Evolutionary conservation across 2,329 filamentous ascomycete genomes (phyloP).

Genomic region (Fusarium nodosum): DNA sequence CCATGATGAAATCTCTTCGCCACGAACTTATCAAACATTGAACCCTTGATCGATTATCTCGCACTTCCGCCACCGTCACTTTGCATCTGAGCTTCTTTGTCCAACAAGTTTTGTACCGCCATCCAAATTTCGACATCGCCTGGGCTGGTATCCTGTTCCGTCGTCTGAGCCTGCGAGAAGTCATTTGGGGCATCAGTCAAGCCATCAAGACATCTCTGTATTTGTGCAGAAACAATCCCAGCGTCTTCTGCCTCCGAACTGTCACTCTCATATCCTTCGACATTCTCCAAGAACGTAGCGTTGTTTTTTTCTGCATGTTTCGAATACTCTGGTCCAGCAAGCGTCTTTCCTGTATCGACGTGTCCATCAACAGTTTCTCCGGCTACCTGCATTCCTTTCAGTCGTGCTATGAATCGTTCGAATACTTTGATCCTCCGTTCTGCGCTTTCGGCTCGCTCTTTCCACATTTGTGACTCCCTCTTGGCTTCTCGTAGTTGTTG

Average conservation of each 20-base stretch:
- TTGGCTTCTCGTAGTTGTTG: slow-evolving; percentile 61
- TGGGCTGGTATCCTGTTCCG: slow-evolving; percentile 33
- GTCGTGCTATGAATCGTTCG: slow-evolving; percentile 58
- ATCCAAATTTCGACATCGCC: slow-evolving; percentile 52
- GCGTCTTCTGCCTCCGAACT: slow-evolving; percentile 48
- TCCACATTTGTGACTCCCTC: slow-evolving; percentile 61
- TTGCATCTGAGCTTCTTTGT: slow-evolving; percentile 35
- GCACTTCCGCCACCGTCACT: background rate
- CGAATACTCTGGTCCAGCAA: background rate
- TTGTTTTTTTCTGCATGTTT: background rate
- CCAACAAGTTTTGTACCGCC: slow-evolving; percentile 51
- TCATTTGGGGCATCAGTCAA: slow-evolving; percentile 31
- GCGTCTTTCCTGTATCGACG: background rate
- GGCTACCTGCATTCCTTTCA: slow-evolving; percentile 53
- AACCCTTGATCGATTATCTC: background rate
- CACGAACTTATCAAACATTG: background rate
- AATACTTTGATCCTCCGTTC: slow-evolving; percentile 66
- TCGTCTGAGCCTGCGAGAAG: background rate
- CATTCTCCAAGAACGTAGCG: slow-evolving; percentile 1
- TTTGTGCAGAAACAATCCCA: slow-evolving; percentile 45
- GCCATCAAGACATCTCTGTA: slow-evolving; percentile 49
- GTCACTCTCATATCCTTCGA: slow-evolving; percentile 33
- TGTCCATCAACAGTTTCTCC: slow-evolving; percentile 4
- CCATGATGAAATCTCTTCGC: background rate
- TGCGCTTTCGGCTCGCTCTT: slow-evolving; percentile 66